Base-by-base conservation (phyloP, 2,329 filamentous ascomycete genomes). In the Calonectria hawksworthii region DNA sequence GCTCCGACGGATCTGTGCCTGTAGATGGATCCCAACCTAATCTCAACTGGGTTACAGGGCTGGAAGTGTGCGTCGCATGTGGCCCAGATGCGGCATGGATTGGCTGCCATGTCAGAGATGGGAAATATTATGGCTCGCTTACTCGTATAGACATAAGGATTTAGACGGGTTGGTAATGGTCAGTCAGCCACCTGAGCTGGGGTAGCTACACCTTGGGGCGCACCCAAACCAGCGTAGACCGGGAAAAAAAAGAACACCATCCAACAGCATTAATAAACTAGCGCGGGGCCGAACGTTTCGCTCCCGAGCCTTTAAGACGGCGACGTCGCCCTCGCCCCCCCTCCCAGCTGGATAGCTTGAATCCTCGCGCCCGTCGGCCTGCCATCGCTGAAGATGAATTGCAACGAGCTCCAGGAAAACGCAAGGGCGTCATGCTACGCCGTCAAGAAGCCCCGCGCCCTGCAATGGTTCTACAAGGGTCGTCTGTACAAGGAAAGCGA, bases 391-490 rank as follows among this genome's bases (percentile, higher is more conserved):
- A 77, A 23, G 23, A 85, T 86, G 84, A 86, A 85, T 65, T 85
- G 84, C 76, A 82, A 84, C 81, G 83, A 85, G 73, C 82, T 85
- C 44, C 84, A 86, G 59, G 78, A 83, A 63, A 73, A 80, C 70
- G 59, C 75, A 41, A 80, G 75, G 50, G 79, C 80, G 18, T 81
- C 83, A 47, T 83, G 83, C 51, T 86, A 85, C 76, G 76, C 86
- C 63, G 74, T 86, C 51, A 85, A 85, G 75, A 81, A 82, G 23
- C 84, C 84, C 23, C 83, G 83, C 64, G 86, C 87, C 2, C 81
- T 88, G 52, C 86, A 88, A 80, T 88, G 86, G 86, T 88, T 88
- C 73, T 83, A 88, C 76, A 83, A 86, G 41, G 86, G 85, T 14
- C 81, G 80, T 30, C 82, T 88, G 14, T 79, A 84, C 56, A 87